A percentile compares a stretch with the other conserved stretches of the same genome.
phyloP scores from a whole-genome alignment of 2,329 filamentous ascomycete species.

The Fusarium newnesense region DNA sequence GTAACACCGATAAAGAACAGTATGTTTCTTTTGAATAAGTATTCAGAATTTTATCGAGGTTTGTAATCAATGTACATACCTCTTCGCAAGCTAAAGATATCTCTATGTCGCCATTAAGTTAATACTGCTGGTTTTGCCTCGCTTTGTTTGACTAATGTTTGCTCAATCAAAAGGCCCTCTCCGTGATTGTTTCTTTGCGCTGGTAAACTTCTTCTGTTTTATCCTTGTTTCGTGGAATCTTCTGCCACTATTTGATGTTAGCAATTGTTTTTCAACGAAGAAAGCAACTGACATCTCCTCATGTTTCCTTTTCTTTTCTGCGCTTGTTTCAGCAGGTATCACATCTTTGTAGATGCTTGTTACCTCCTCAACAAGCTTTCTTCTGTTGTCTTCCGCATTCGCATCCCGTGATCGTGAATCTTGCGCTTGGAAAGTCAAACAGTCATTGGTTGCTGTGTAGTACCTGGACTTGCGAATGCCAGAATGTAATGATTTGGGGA shows the following conservation, averaged over 20 bases:
- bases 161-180: constrained; percentile 48
- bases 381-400: constrained; percentile 64
- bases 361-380: constrained; percentile 61
- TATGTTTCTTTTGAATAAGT: not conserved
- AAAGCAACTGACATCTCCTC: constrained; percentile 54
- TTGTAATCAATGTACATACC: not conserved
- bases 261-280: not conserved
- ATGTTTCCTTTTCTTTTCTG: constrained; percentile 60
- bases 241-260: constrained; percentile 54
- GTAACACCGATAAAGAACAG: not conserved
- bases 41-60: not conserved
- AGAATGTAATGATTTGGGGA: constrained; percentile 61
- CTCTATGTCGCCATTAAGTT: not conserved
- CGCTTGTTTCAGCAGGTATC: constrained; percentile 59
- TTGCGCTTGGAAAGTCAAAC: constrained; percentile 66
- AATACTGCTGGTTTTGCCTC: not conserved
- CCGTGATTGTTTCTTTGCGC: constrained; percentile 61
- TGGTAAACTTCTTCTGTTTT: constrained; percentile 59
- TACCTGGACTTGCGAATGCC: constrained; percentile 64
- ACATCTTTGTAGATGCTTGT: constrained; percentile 57
- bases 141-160: not conserved
- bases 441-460: constrained; percentile 62
- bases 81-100: not conserved
- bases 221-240: constrained; percentile 58
- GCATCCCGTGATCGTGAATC: constrained; percentile 61